Base-by-base conservation (phyloP, 495 filamentous ascomycete genomes). In the Trichoderma parareesei region DNA sequence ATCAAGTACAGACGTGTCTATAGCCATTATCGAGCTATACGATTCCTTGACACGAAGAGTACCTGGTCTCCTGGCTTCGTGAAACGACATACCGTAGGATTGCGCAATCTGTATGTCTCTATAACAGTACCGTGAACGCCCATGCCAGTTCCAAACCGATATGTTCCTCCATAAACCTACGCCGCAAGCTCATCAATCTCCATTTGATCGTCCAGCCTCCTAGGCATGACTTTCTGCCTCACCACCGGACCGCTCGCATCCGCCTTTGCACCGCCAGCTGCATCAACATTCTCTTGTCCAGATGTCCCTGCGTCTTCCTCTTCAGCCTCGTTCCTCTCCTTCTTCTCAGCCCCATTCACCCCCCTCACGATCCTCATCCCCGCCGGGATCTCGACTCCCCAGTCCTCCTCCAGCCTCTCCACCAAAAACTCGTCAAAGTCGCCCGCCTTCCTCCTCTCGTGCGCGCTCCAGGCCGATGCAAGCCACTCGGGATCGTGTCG, bases 391-490 rank as follows among this genome's bases (percentile, higher is more conserved):
- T 87, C 84, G 64, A 89, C 82, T 0, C 83, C 87, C 90, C 90
- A 96, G 64, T 85, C 87, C 42, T 82, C 73, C 74, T 91, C 85
- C 43, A 86, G 89, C 46, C 88, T 79, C 4, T 77, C 67, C 60
- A 85, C 83, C 70, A 91, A 87, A 72, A 84, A 90, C 7, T 81
- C 74, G 66, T 93, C 86, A 68, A 88, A 93, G 20, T 82, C 76
- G n/a, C 91, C 90, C 2, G 78, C 72, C n/a, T 76, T 74, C 57
- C 90, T 83, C 68, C 85, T 77, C 63, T 80, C 69, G 70, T 87
- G 82, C 7, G 90, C 89, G 49, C 76, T 68, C 69, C 82, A 81
- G 4, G 90, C 90, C 67, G 88, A 76, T 10, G 68, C 73, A 61
- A 87, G 78, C 90, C 90, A 94, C 66, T 82, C 79, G 0, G 84